A percentile compares a stretch with the other conserved stretches of the same genome.
Evolutionary conservation across 2,329 filamentous ascomycete species (phyloP).

Genomic region (Aspergillus cejpii): DNA sequence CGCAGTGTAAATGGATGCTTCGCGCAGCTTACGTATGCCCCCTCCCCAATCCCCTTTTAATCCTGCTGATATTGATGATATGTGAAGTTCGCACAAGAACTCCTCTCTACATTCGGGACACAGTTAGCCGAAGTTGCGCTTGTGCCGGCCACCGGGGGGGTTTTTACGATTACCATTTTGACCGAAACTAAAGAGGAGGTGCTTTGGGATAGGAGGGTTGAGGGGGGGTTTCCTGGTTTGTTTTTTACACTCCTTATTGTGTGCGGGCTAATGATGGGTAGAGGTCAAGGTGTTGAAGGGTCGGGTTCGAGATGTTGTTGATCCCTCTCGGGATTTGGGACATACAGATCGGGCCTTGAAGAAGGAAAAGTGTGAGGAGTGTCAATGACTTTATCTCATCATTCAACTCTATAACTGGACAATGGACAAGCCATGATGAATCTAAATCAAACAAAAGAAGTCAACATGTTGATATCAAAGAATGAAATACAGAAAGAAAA

Average conservation of each 20-base stretch:
- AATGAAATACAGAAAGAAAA: slow-evolving; percentile 6
- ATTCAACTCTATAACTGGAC: too few species aligned
- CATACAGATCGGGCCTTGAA: slow-evolving; percentile 61
- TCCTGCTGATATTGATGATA: slow-evolving; percentile 1
- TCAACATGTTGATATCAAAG: neutral
- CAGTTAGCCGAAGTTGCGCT: slow-evolving; percentile 81
- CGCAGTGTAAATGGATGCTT: slow-evolving; percentile 88
- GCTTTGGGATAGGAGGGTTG: slow-evolving; percentile 80
- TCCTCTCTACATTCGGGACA: slow-evolving; percentile 84
- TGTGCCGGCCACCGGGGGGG: slow-evolving; percentile 74
- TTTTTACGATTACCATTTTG: slow-evolving; percentile 67
- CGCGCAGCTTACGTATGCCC: slow-evolving; percentile 70
- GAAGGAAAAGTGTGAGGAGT: slow-evolving; percentile 24
- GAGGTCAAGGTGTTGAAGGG: slow-evolving; percentile 90
- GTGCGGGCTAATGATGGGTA: slow-evolving; percentile 11
- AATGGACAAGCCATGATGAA: neutral
- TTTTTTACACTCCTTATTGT: neutral
- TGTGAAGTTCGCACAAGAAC: slow-evolving; percentile 78
- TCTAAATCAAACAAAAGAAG: too few species aligned
- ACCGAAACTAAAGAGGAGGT: slow-evolving; percentile 36
- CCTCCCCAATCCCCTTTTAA: slow-evolving; percentile 2
- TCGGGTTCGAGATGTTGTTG: slow-evolving; percentile 71
- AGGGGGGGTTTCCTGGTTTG: slow-evolving; percentile 74
- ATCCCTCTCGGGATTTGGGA: slow-evolving; percentile 69
- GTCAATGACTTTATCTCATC: slow-evolving; percentile 8